Evolutionary conservation across 148 eudicot species (phyloP).

Genomic region (Rhododendron kiyosumense): DNA sequence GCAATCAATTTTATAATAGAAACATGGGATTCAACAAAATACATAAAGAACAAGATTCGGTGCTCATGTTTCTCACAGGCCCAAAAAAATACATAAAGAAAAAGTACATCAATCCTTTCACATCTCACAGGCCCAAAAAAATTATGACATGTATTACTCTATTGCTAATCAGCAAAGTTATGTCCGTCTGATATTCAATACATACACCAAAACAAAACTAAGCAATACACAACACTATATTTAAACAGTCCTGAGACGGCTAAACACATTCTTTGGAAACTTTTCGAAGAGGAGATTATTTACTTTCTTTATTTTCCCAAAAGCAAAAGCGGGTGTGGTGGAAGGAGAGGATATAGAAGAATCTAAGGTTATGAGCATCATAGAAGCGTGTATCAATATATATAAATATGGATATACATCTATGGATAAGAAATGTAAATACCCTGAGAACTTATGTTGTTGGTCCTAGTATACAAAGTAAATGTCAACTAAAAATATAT

Average conservation of each 20-base stretch:
- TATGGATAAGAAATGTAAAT: too few species aligned
- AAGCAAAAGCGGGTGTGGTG: background rate
- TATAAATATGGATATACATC: background rate
- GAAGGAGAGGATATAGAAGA: background rate
- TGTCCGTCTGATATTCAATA: too few species aligned
- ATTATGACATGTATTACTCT: background rate
- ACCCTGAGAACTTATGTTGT: too few species aligned
- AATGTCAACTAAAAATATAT: too few species aligned
- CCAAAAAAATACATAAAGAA: background rate
- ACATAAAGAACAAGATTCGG: background rate
- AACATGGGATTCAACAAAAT: background rate
- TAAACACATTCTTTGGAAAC: too few species aligned
- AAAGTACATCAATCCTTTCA: too few species aligned
- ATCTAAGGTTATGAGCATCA: background rate
- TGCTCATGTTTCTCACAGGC: background rate
- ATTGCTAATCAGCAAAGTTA: background rate
- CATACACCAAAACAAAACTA: too few species aligned
- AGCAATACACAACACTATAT: too few species aligned
- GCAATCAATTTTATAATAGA: background rate
- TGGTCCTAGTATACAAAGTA: too few species aligned
- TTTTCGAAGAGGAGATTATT: too few species aligned
- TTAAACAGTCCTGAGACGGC: too few species aligned
- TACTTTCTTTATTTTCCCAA: too few species aligned
- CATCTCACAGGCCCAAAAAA: background rate
- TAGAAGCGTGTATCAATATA: background rate